Evolutionary conservation across 352 stramenopile species (phyloP), one percentile per base, ranked within the genome.

Genomic region (Pythium dissimile): DNA sequence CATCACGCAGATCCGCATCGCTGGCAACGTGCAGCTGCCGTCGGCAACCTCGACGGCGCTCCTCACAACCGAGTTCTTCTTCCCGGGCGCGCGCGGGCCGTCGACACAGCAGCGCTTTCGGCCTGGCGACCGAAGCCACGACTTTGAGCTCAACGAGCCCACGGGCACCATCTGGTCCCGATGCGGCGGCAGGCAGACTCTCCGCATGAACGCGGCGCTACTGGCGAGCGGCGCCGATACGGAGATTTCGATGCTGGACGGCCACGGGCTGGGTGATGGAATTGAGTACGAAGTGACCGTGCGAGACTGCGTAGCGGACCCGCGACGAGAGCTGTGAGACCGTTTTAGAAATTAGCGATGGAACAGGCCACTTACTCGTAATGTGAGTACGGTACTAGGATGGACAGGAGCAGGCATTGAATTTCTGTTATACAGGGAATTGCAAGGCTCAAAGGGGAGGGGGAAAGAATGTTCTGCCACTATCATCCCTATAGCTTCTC

Each of bases 141-240:
- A 43, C 23, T 73, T 76, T 41, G 62, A 49, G 32, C 10, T 66
- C 11, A 30, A 55, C 12, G 15, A 31, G 3, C 16, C 26, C 3
- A 45, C 37, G 0, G 52, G 34, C 16, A 75, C 54, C 3, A 54
- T 66, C 31, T 76, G 68, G 68, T 71, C 60, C 5, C 28, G 42
- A 45, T 76, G 68, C 43, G 57, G 57, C 9, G 35, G 20, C 18
- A 4, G 48, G 15, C 43, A 62, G 27, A 47, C 15, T 1, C 28
- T 76, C 12, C 68, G 68, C 30, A 43, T 76, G 49, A 73, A 76
- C 31, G 62, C 54, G 13, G 65, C 68, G 30, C 45, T 76, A n/a
- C 27, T 70, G 1, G 62, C 65, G 6, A 60, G 54, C 23, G 68
- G 65, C 3, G 12, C 38, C 7, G 51, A 57, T 10, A 35, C 54